Evolutionary conservation across 257 asterid genomes (phyloP), one percentile per base, ranked within the genome.

Genomic region (Solanum habrochaites): DNA sequence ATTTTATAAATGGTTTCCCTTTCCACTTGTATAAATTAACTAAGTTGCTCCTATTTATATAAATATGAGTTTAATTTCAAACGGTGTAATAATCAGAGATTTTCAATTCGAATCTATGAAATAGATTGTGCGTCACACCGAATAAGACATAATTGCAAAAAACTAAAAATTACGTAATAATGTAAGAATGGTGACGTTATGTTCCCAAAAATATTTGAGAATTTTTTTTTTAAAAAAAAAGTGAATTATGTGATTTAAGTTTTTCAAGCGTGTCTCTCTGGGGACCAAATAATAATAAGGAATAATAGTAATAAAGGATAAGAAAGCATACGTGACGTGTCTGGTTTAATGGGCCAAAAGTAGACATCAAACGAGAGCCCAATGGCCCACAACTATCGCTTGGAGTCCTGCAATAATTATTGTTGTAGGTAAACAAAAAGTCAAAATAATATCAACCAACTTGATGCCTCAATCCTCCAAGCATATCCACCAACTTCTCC

Each of bases 41-140:
- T 49, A 49, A 15, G 60, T 15, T 49, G 60, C 60, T 49, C 60
- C 60, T 49, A 49, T 49, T 15, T 49, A 49, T 49, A 7, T 49
- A 35, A 15, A 4, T 47, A 14, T 47, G 56, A 47, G 20, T n/a
- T n/a, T n/a, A n/a, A n/a, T n/a, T n/a, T n/a, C n/a, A n/a, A n/a
- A n/a, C n/a, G n/a, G n/a, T n/a, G n/a, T n/a, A n/a, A n/a, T n/a
- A 47, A 47, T 47, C 0, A 14, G 1, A 47, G 0, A 0, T 14
- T 1, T 47, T 0, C 1, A 0, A 14, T 47, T 47, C 1, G 0
- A 47, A 47, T 0, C 1, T 47, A 47, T 4, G 0, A 47, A 47
- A 47, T n/a, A 47, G 4, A 45, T 47, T 0, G 2, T 47, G 2
- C 1, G 1, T 47, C 56, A 47, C 0, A 0, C 18, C 0, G 35